A percentile compares a stretch with the other conserved stretches of the same genome.
Conservation (phyloP, 2,329 filamentous ascomycete genomes). For the Colletotrichum caudatum region DNA sequence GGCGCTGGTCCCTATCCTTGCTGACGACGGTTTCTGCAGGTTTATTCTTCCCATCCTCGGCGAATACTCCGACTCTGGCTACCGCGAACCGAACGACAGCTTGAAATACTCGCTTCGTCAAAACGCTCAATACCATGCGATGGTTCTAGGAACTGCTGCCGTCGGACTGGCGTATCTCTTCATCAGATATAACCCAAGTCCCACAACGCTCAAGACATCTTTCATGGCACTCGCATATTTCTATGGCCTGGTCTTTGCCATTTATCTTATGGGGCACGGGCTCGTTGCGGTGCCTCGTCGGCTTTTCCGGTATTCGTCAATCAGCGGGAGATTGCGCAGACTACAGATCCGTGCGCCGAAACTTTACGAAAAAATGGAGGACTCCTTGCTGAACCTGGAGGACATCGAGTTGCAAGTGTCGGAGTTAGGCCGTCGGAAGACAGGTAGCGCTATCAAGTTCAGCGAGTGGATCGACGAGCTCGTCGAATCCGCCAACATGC, state of each 20-base stretch:
- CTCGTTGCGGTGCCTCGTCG: slow-evolving; percentile 89
- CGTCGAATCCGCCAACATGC: slow-evolving; percentile 78
- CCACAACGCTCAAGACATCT: slow-evolving; percentile 80
- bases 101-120: slow-evolving; percentile 86
- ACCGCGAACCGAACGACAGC: slow-evolving; percentile 85
- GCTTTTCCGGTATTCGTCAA: slow-evolving; percentile 82
- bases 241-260: slow-evolving; percentile 90
- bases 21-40: slow-evolving; percentile 59
- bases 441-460: slow-evolving; percentile 79
- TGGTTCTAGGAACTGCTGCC: slow-evolving; percentile 77
- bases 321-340: slow-evolving; percentile 78
- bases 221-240: slow-evolving; percentile 96
- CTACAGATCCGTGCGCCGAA: slow-evolving; percentile 84
- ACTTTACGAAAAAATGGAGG: slow-evolving; percentile 87
- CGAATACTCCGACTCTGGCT: slow-evolving; percentile 95
- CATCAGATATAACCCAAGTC: slow-evolving; percentile 78
- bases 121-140: slow-evolving; percentile 90
- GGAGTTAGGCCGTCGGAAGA: slow-evolving; percentile 84
- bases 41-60: slow-evolving; percentile 91
- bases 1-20: slow-evolving; percentile 10
- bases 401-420: slow-evolving; percentile 84
- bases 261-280: slow-evolving; percentile 98
- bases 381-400: slow-evolving; percentile 83
- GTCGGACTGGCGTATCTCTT: slow-evolving; percentile 87
- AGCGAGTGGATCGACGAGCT: slow-evolving; percentile 97